Evolutionary conservation across 345 rosid species (phyloP), one percentile per base, ranked within the genome.

Genomic region (Hibiscus trionum): DNA sequence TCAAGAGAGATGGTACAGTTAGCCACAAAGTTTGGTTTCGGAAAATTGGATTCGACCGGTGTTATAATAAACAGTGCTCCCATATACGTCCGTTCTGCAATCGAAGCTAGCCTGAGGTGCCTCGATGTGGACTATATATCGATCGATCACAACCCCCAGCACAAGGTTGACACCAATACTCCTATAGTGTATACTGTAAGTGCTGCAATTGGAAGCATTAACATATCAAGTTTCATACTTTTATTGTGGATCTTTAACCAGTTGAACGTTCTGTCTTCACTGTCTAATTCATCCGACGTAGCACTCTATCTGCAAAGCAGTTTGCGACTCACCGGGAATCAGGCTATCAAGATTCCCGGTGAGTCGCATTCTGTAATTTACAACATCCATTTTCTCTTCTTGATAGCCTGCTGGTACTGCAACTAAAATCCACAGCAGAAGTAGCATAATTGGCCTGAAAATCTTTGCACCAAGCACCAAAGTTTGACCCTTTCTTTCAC

Each of bases 341-440:
- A n/a, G n/a, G n/a, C n/a, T n/a, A n/a, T n/a, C n/a, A n/a, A n/a
- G 2, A 82, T 81, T 77, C 86, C 88, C 11, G 84, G 86, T 81
- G 72, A 73, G 79, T 53, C 26, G 44, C 50, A 5, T 35, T 35
- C 39, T 35, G 7, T 35, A 35, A 33, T 33, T 5, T 33, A 4
- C 37, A 33, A 5, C 37, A 33, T 33, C 37, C 7, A 33, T 33
- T 33, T 33, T 33, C 37, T 33, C 37, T 33, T 33, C 7, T 33
- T 5, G 37, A 33, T 1, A 33, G 37, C 37, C 7, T 58, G 12
- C 35, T 1, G 4, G 24, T 14, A 29, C 24, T 60, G 27, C 39
- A 60, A 12, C 39, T 27, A 12, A 59, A 59, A 59, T 0, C 4
- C n/a, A 11, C 11, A 21, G 6, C 61, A 9, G 31, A 26, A 58